Base-by-base conservation (phyloP, 2,329 filamentous ascomycete species). In the Teratosphaeria gauchensis region DNA sequence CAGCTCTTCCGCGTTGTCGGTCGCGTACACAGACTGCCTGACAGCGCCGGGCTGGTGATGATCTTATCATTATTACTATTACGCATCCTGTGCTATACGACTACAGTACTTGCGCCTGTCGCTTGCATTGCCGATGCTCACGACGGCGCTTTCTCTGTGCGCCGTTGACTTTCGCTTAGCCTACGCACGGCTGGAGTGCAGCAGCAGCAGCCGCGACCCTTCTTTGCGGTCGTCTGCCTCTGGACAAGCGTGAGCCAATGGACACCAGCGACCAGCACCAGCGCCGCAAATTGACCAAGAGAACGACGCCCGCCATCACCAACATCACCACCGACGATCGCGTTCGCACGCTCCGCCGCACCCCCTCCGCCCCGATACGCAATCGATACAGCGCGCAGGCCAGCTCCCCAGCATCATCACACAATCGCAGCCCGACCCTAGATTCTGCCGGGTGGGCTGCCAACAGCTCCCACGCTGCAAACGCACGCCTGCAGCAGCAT, bases 341-440 rank as follows among this genome's bases (percentile, higher is more conserved):
- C 12, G 2, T 19, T n/a, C 21, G 16, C 28, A 2, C 14, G 28
- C 32, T 53, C 28, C 28, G 52, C 19, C 52, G 52, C 52, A 12
- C 56, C 31, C 58, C 60, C 9, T 62, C 60, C 7, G 60, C 58
- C 32, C 57, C 52, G 31, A 54, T 58, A 14, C 57, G 56, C 24
- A 58, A 24, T 28, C 53, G 51, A 12, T 58, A 58, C 31, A 59
- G 54, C 55, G 56, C 32, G 12, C 58, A 63, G 16, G 58, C 55
- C 30, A 11, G 21, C 24, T 57, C 57, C 19, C 28, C 59, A 30
- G 32, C 35, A 4, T 19, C 42, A 38, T 55, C 58, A 35, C 57
- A 61, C 57, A 58, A 53, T 46, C 59, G 56, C 38, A 59, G 56
- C 38, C 59, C 59, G n/a, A 61, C 58, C 14, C 51, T 58, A 2